Conservation (phyloP, 495 filamentous ascomycete genomes). For the Xylaria longipes region DNA sequence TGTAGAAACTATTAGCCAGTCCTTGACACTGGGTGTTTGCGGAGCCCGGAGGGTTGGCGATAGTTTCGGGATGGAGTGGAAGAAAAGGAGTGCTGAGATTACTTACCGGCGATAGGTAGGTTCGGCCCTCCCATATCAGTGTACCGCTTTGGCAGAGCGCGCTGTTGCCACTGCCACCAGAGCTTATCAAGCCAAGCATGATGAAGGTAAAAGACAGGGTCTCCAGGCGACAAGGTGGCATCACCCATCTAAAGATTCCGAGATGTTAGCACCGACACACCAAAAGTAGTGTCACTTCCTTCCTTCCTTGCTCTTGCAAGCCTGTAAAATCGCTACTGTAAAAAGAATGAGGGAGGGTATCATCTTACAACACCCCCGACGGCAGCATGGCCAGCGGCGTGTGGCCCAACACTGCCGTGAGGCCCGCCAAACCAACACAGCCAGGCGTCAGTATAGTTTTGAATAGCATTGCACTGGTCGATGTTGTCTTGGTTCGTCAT, state of each 20-base stretch:
- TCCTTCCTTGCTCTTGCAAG: too few relatives aligned
- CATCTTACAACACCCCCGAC: constrained; percentile 39
- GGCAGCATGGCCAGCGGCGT: constrained; percentile 46
- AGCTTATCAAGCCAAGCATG: constrained; percentile 58
- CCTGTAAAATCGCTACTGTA: not conserved
- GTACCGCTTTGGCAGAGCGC: constrained; percentile 37
- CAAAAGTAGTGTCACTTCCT: not conserved
- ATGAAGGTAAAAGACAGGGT: constrained; percentile 61
- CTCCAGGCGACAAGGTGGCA: constrained; percentile 40
- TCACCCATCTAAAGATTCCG: constrained; percentile 40
- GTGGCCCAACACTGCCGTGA: constrained; percentile 31
- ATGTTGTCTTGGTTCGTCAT: constrained; percentile 31
- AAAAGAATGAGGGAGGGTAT: not conserved
- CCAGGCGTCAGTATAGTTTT: constrained; percentile 41
- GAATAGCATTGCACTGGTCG: constrained; percentile 39
- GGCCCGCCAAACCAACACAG: constrained; percentile 49
- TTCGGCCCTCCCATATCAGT: constrained; percentile 42
- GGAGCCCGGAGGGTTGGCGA: not conserved
- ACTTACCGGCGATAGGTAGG: constrained; percentile 17
- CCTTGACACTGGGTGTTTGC: not conserved
- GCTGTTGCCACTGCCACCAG: constrained; percentile 58
- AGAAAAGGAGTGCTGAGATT: not conserved
- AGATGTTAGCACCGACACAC: constrained; percentile 3
- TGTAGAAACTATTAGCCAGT: not conserved
- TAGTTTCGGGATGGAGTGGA: not conserved